phyloP scores from a whole-genome alignment of 306 rosid species.

The Styphnolobium japonicum region DNA sequence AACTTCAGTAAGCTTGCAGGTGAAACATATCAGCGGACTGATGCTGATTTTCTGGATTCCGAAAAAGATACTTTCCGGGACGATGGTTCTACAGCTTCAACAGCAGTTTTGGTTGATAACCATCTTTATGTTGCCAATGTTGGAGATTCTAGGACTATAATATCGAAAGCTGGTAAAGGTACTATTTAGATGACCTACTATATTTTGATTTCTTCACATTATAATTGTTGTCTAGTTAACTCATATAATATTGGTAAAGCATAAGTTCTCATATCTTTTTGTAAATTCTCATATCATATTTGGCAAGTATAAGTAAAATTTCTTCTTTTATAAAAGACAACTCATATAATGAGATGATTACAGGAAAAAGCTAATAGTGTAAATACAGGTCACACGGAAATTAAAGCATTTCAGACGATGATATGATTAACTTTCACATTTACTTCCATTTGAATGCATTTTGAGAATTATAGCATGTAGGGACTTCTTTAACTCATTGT shows the following conservation, averaged over 20 bases:
- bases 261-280: neutral
- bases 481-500: conserved; percentile 16
- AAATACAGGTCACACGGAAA: conserved; percentile 8
- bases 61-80: conserved; percentile 82
- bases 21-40: conserved; percentile 87
- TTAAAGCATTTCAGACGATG: neutral
- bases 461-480: neutral
- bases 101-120: conserved; percentile 90
- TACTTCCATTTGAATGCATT: conserved; percentile 18
- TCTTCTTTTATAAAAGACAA: neutral
- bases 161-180: conserved; percentile 92
- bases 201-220: conserved; percentile 16
- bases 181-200: conserved; percentile 7
- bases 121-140: conserved; percentile 97
- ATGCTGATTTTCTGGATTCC: conserved; percentile 76
- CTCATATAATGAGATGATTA: conserved; percentile 2
- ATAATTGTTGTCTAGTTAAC: neutral
- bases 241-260: neutral
- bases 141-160: conserved; percentile 91
- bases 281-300: neutral
- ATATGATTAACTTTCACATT: neutral
- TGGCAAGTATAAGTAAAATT: neutral
- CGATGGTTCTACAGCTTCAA: conserved; percentile 98
- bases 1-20: conserved; percentile 61
- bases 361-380: neutral